Base-by-base conservation (phyloP, 768 basidiomycete genomes). In the Dentipellis sp. region DNA sequence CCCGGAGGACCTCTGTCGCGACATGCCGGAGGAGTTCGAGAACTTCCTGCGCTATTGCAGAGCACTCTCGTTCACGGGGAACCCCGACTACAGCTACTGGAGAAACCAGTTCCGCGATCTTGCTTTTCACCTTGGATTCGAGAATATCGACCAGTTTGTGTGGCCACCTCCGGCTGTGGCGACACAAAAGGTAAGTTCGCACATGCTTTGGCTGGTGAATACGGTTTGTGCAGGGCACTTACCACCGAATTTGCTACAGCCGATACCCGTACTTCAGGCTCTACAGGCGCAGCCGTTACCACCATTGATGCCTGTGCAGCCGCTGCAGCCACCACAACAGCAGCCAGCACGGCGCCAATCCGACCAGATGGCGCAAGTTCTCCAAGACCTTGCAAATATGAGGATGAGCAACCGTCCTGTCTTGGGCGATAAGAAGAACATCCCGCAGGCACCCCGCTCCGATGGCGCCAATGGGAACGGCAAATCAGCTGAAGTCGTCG, bases 41-140 rank as follows among this genome's bases (percentile, higher is more conserved):
- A 86, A 88, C 51, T 88, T 90, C 59, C 70, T 91, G 53, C 71
- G 80, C 53, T 89, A 88, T 66, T 86, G 83, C 62, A 74, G 88
- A 50, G 75, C 78, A 66, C 71, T 90, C 67, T 76, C 77, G 48
- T 91, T 88, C 64, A 71, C 74, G n/a, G 83, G 86, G 50, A 69
- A 73, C 42, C 88, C 88, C 9, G 81, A 89, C 64, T 91, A 91
- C 58, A 72, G 67, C 1, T 65, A 66, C 10, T 91, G 88, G 88
- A 73, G 76, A 22, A 71, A 78, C n/a, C 78, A 79, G 59, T 90
- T 91, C 66, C 68, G 75, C 48, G 75, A 76, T 46, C 76, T 90
- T n/a, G 83, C 82, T 1, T 63, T 71, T 14, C 78, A 83, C 14
- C 69, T 75, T 42, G 88, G 86, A 10, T 87, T 79, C 60, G 74